These are phyloP conservation scores for Clonostachys chloroleuca DNA, from an alignment of 2,329 filamentous ascomycete genomes.

Conservation along the genomic window DNA sequence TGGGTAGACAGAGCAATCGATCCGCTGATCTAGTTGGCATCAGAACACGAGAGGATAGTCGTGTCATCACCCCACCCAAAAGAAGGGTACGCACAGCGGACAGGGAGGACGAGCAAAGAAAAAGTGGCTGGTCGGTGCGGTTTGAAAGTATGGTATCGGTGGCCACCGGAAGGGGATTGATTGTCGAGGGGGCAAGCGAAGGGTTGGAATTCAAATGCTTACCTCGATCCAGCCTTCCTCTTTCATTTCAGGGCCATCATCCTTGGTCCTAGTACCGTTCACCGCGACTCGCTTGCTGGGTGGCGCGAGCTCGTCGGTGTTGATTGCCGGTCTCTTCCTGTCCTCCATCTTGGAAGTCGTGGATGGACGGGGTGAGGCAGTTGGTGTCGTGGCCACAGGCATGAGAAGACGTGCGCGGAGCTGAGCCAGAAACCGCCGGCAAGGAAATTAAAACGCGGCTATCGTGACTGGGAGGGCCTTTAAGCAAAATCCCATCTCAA, in stretches of 20 bases:
- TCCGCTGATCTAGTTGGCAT: no score
- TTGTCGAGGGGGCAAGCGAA: neutral
- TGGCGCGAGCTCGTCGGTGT: conserved; percentile 77
- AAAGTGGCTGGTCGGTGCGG: no score
- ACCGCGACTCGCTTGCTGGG: conserved; percentile 89
- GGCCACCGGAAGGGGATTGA: neutral
- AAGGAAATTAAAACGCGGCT: neutral
- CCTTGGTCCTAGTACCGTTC: conserved; percentile 65
- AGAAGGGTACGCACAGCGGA: no score
- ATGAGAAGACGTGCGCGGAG: conserved; percentile 59
- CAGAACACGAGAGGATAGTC: no score
- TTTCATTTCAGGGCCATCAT: conserved; percentile 49
- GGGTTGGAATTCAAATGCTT: conserved; percentile 35
- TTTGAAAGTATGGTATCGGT: neutral
- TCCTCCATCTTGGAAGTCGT: conserved; percentile 97
- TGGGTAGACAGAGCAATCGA: no score
- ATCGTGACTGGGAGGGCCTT: conserved; percentile 10
- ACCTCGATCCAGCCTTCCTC: conserved; percentile 62
- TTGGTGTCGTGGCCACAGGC: conserved; percentile 75
- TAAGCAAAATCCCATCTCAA: conserved; percentile 26
- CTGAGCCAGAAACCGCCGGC: conserved; percentile 1
- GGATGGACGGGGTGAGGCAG: conserved; percentile 70
- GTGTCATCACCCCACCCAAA: no score
- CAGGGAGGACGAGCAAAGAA: no score
- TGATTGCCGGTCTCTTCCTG: conserved; percentile 90